Percentiles rank a stretch among this genome's conserved stretches.
Evolutionary conservation across 2,329 filamentous ascomycete genomes (phyloP).

Genomic region (Parasarocladium wereldwijsianum): DNA sequence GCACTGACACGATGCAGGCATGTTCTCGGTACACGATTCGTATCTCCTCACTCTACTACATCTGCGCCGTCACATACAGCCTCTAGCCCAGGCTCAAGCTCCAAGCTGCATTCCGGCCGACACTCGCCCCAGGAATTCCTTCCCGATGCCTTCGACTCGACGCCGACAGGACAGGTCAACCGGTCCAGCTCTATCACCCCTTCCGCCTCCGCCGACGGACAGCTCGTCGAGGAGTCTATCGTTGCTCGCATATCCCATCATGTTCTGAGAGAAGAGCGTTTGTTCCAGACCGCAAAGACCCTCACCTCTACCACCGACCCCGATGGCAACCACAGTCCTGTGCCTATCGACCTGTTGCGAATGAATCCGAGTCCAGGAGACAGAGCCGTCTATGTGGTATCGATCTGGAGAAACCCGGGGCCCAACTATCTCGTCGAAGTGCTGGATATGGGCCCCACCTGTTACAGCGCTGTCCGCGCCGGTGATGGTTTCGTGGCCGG

Average conservation of each 20-base stretch:
- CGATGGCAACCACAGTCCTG: slow-evolving; percentile 60
- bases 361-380: slow-evolving; percentile 55
- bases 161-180: slow-evolving; percentile 19
- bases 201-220: slow-evolving; percentile 26
- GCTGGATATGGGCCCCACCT: slow-evolving; percentile 66
- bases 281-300: slow-evolving; percentile 68
- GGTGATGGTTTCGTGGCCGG: slow-evolving; percentile 34
- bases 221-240: slow-evolving; percentile 49
- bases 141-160: slow-evolving; percentile 25
- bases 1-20: too few relatives aligned
- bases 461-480: slow-evolving; percentile 40
- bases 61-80: slow-evolving; percentile 29
- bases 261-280: slow-evolving; percentile 68
- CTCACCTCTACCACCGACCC: slow-evolving; percentile 59
- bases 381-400: slow-evolving; percentile 56
- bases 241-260: slow-evolving; percentile 75
- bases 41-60: slow-evolving; percentile 30
- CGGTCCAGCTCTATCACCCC: slow-evolving; percentile 17
- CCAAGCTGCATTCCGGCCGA: slow-evolving; percentile 27
- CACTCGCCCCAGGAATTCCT: slow-evolving; percentile 24
- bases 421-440: slow-evolving; percentile 56
- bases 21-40: slow-evolving; percentile 47
- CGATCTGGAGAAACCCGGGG: slow-evolving; percentile 69
- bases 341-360: slow-evolving; percentile 65
- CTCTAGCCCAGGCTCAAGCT: slow-evolving; percentile 26